Conservation (phyloP, 495 filamentous ascomycete species). For the Endocarpon pusillum region DNA sequence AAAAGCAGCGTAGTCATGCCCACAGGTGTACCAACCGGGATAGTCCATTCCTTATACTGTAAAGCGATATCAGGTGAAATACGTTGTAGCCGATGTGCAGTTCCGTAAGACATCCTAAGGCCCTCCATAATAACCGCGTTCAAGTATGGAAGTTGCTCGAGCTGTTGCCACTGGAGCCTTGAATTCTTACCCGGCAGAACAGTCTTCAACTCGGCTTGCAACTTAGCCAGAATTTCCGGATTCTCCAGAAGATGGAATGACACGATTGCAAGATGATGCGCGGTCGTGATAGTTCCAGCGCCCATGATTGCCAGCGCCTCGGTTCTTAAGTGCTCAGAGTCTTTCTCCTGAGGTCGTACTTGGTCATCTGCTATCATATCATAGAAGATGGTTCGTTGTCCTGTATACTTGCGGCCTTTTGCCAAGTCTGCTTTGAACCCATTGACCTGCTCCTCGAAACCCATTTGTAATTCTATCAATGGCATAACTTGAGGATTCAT, state of each 20-base stretch:
- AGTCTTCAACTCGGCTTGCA: conserved; percentile 9
- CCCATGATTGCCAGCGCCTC: conserved; percentile 14
- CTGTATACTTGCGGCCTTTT: not conserved
- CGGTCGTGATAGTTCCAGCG: conserved; percentile 19
- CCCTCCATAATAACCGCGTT: conserved; percentile 19
- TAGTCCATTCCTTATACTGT: conserved; percentile 24
- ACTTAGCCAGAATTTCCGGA: conserved; percentile 8
- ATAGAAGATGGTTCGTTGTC: conserved; percentile 12
- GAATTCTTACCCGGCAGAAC: too few relatives aligned
- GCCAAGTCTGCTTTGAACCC: not conserved
- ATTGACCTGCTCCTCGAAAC: not conserved
- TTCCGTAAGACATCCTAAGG: conserved; percentile 20
- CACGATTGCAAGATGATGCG: conserved; percentile 11
- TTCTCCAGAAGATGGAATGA: conserved; percentile 16
- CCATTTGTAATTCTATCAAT: conserved; percentile 1
- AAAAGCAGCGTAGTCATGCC: conserved; percentile 28
- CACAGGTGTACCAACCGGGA: conserved; percentile 29
- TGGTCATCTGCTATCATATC: conserved; percentile 9
- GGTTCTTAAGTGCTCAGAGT: conserved; percentile 11
- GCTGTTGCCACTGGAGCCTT: conserved; percentile 1
- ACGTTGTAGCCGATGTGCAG: conserved; percentile 10
- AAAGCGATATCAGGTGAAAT: conserved; percentile 19
- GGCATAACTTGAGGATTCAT: conserved; percentile 5
- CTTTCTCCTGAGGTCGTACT: conserved; percentile 11
- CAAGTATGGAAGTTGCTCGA: conserved; percentile 20